Evolutionary conservation across 345 rosid species (phyloP).

Genomic region (Hirschfeldia incana): DNA sequence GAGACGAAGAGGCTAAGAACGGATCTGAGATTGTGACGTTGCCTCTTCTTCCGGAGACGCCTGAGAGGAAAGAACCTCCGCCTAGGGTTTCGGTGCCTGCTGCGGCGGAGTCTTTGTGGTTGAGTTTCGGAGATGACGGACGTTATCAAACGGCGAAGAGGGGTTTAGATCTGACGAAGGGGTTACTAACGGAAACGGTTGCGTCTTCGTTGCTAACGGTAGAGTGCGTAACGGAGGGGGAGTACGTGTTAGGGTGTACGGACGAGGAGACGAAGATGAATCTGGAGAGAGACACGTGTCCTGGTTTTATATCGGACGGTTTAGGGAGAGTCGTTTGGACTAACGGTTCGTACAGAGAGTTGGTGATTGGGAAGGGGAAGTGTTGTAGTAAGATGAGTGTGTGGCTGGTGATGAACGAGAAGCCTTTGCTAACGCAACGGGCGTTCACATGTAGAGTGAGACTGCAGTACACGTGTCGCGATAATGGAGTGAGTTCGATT

Average conservation of each 20-base stretch:
- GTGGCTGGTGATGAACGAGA: constrained; percentile 63
- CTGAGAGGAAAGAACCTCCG: constrained; percentile 38
- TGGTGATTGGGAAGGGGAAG: neutral
- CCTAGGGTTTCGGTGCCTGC: neutral
- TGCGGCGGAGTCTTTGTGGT: neutral
- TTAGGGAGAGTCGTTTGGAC: neutral
- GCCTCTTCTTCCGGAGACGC: constrained; percentile 66
- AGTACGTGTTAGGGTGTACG: constrained; percentile 50
- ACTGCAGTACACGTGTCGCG: constrained; percentile 53
- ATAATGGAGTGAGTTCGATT: constrained; percentile 48
- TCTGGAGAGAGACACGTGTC: neutral
- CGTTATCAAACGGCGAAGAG: constrained; percentile 25
- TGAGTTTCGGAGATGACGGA: neutral
- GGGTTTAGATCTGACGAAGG: constrained; percentile 9
- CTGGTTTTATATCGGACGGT: neutral
- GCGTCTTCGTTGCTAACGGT: constrained; percentile 58
- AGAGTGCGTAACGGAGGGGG: constrained; percentile 49
- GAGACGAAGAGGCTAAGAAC: constrained; percentile 33
- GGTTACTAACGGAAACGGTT: constrained; percentile 18
- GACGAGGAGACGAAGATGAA: constrained; percentile 36
- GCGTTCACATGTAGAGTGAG: constrained; percentile 70
- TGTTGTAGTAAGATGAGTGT: constrained; percentile 42
- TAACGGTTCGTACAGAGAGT: neutral
- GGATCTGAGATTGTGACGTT: constrained; percentile 47
- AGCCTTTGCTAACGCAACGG: constrained; percentile 26